Percentiles rank a stretch among this genome's conserved stretches.
Evolutionary conservation across 192 early-diverging fungal genomes (phyloP).

Genomic region (Coemansia sp.): DNA sequence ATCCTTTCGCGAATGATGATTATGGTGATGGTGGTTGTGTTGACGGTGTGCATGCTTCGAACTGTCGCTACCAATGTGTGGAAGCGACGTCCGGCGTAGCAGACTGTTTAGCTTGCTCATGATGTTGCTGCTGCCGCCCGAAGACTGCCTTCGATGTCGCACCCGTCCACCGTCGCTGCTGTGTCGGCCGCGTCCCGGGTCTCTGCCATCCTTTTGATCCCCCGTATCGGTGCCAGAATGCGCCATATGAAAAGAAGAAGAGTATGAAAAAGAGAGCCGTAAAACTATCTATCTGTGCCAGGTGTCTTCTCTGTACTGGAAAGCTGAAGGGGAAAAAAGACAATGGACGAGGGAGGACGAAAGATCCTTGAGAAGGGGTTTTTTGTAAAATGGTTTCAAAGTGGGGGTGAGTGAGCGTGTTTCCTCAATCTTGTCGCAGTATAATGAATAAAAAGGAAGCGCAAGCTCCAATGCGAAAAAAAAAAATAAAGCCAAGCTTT

Average conservation of each 20-base stretch:
- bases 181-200: neutral
- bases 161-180: neutral
- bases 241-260: neutral
- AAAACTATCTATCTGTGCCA: no score
- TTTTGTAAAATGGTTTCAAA: no score
- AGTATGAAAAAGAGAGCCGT: no score
- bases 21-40: neutral
- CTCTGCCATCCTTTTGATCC: neutral
- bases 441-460: no score
- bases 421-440: no score
- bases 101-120: slow-evolving; percentile 15
- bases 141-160: neutral
- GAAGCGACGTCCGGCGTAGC: slow-evolving; percentile 18
- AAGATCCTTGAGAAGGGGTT: no score
- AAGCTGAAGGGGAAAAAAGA: no score
- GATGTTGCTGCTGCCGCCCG: slow-evolving; percentile 10
- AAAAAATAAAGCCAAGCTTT: no score
- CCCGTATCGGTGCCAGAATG: neutral
- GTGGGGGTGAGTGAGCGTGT: no score
- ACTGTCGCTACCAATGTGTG: neutral
- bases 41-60: neutral
- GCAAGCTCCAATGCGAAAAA: no score
- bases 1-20: neutral
- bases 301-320: no score
- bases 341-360: no score